Conservation (phyloP, 495 filamentous ascomycete species). For the Amphirosellinia nigrospora region DNA sequence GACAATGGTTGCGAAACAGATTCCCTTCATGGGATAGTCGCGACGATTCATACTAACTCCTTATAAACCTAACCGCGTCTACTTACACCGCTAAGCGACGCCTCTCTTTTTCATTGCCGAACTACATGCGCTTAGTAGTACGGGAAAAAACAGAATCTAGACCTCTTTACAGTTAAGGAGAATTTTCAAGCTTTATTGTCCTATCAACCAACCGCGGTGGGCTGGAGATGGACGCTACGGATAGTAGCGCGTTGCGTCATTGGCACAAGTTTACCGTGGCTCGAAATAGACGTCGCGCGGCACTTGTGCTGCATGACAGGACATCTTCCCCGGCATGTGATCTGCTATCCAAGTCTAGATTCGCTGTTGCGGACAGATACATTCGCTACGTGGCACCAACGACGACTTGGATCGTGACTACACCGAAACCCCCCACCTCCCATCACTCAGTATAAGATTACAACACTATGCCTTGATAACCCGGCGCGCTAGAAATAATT, state of each 20-base stretch:
- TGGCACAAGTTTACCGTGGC: slow-evolving; percentile 1
- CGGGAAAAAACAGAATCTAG: background rate
- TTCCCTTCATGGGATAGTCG: background rate
- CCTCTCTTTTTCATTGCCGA: too few relatives aligned
- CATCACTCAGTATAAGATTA: background rate
- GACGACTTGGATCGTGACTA: background rate
- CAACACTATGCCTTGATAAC: background rate
- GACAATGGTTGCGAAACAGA: background rate
- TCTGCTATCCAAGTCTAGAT: background rate
- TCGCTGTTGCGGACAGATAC: background rate
- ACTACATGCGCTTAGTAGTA: too few relatives aligned
- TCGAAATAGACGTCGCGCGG: background rate
- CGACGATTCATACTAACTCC: background rate
- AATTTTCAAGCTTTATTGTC: background rate
- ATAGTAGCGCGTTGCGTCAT: slow-evolving; percentile 14
- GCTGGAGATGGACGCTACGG: background rate
- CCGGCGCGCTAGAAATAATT: too few relatives aligned
- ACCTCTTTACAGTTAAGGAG: background rate
- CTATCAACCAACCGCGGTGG: background rate
- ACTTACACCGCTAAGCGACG: slow-evolving; percentile 9
- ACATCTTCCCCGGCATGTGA: slow-evolving; percentile 17
- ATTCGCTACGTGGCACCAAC: slow-evolving; percentile 6
- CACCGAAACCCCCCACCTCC: background rate
- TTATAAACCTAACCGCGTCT: background rate
- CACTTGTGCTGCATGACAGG: background rate